phyloP scores from a whole-genome alignment of 495 filamentous ascomycete species.

The Aspergillus campestris region DNA sequence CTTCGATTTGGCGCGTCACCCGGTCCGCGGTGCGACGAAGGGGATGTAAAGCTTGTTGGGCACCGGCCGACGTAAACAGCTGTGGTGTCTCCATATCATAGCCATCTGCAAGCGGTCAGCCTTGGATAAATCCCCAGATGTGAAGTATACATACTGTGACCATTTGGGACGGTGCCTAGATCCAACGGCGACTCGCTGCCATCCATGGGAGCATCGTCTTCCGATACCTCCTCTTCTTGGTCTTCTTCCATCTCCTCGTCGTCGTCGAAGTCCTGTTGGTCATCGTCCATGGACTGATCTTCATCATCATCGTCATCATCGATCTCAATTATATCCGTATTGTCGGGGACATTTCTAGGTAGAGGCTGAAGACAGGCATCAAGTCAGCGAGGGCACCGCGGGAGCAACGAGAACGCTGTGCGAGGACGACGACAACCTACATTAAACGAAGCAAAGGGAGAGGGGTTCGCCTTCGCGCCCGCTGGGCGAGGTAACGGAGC shows the following conservation, averaged over 20 bases:
- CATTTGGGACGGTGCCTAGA: slow-evolving; percentile 7
- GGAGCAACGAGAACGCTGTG: too few species aligned
- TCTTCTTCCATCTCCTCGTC: slow-evolving; percentile 24
- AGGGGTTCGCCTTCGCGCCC: slow-evolving; percentile 3
- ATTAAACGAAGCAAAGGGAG: too few species aligned
- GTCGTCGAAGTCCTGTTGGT: slow-evolving; percentile 13
- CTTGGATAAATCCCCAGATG: neutral
- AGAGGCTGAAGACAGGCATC: slow-evolving; percentile 14
- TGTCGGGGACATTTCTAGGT: slow-evolving; percentile 12
- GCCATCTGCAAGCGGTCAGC: slow-evolving; percentile 12
- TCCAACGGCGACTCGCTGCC: slow-evolving; percentile 16
- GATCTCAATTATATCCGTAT: slow-evolving; percentile 34
- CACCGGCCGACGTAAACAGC: slow-evolving; percentile 42
- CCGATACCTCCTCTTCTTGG: slow-evolving; percentile 10
- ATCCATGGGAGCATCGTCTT: slow-evolving; percentile 12
- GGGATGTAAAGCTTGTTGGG: slow-evolving; percentile 44
- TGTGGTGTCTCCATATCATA: slow-evolving; percentile 20
- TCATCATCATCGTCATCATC: slow-evolving; percentile 31
- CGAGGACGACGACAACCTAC: too few species aligned
- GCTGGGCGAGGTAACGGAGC: slow-evolving; percentile 16
- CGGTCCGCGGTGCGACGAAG: slow-evolving; percentile 51
- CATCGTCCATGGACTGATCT: slow-evolving; percentile 17
- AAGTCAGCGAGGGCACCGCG: slow-evolving; percentile 11
- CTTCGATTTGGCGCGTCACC: slow-evolving; percentile 54
- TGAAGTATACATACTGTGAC: slow-evolving; percentile 10